Evolutionary conservation across 768 basidiomycete genomes (phyloP).

Genomic region (Ramaria sp.): DNA sequence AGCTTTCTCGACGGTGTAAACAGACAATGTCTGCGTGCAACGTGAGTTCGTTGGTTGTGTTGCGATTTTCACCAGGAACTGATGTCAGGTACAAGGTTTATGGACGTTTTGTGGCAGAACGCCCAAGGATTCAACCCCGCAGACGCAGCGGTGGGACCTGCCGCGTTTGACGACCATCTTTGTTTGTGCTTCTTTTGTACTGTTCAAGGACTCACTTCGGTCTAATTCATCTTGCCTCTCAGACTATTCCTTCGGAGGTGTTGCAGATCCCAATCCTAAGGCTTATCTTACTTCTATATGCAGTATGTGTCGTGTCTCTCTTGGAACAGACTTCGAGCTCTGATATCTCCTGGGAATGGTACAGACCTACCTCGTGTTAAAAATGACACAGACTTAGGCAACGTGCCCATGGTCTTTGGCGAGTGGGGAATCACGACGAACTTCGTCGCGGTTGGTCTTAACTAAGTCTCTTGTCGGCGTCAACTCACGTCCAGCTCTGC

Average conservation of each 20-base stretch:
- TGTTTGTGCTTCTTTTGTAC: conserved; percentile 32
- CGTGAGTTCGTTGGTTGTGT: conserved; percentile 17
- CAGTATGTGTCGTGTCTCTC: conserved; percentile 34
- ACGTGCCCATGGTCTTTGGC: conserved; percentile 43
- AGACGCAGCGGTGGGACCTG: conserved; percentile 55
- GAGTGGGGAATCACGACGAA: conserved; percentile 59
- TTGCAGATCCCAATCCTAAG: conserved; percentile 50
- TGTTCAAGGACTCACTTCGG: background rate
- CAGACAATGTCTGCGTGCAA: conserved; percentile 26
- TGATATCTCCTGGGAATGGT: background rate
- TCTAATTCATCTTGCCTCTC: background rate
- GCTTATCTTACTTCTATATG: conserved; percentile 63
- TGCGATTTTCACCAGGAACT: too few relatives aligned
- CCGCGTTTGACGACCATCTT: conserved; percentile 69
- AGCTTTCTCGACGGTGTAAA: conserved; percentile 11
- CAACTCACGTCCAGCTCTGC: background rate
- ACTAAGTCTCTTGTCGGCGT: background rate
- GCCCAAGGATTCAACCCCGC: conserved; percentile 63
- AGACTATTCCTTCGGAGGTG: conserved; percentile 36
- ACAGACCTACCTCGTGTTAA: conserved; percentile 52
- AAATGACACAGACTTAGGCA: conserved; percentile 30
- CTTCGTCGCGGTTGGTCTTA: conserved; percentile 36
- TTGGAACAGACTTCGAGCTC: background rate
- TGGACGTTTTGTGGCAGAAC: conserved; percentile 73
- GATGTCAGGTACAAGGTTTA: conserved; percentile 39